phyloP scores from a whole-genome alignment of 78 protist genomes.

The Dictyostelium citrinum region DNA sequence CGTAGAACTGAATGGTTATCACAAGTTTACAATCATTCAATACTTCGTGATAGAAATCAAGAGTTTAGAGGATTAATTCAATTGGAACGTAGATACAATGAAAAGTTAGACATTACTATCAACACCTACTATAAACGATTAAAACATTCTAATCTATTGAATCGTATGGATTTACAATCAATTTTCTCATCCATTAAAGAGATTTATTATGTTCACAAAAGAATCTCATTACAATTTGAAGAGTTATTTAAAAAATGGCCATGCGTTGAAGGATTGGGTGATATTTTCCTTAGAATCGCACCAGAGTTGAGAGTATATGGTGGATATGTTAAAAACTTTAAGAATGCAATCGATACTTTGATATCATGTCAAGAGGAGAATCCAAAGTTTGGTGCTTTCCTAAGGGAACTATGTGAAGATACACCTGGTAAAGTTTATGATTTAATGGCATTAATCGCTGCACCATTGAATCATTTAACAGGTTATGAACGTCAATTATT shows the following conservation, averaged over 20 bases:
- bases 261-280: slow-evolving; percentile 61
- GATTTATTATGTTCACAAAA: slow-evolving; percentile 49
- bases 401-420: slow-evolving; percentile 35
- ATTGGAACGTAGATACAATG: slow-evolving; percentile 45
- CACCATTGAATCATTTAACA: slow-evolving; percentile 69
- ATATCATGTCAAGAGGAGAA: slow-evolving; percentile 37
- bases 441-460: slow-evolving; percentile 59
- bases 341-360: slow-evolving; percentile 68
- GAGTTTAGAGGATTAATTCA: slow-evolving; percentile 60
- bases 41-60: slow-evolving; percentile 44
- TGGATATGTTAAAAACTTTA: slow-evolving; percentile 65
- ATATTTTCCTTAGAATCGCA: slow-evolving; percentile 48
- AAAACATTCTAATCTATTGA: background rate
- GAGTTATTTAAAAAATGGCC: slow-evolving; percentile 36
- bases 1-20: slow-evolving; percentile 55
- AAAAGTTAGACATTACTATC: slow-evolving; percentile 13
- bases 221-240: slow-evolving; percentile 45
- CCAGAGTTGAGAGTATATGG: slow-evolving; percentile 69
- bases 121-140: slow-evolving; percentile 23
- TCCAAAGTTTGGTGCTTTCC: slow-evolving; percentile 19
- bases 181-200: slow-evolving; percentile 49
- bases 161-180: slow-evolving; percentile 26
- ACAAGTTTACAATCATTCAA: slow-evolving; percentile 15
- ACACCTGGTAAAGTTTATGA: slow-evolving; percentile 66
- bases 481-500: slow-evolving; percentile 64